A percentile compares a stretch with the other conserved stretches of the same genome.
Conservation (phyloP, 257 asterid genomes). For the Plantago ovata region DNA sequence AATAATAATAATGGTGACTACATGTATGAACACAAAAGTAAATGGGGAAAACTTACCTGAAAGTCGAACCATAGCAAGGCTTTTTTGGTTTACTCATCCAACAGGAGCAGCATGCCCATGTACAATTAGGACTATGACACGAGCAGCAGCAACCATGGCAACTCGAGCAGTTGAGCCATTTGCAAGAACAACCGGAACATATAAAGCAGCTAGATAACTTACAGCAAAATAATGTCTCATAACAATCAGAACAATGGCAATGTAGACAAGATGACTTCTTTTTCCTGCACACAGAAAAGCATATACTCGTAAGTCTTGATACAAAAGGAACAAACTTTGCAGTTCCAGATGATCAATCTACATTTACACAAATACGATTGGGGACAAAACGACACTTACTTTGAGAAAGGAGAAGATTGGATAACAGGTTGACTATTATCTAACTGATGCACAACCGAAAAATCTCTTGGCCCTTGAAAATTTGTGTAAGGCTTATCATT, state of each 20-base stretch:
- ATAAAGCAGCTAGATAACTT: slow-evolving; percentile 11
- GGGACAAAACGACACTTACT: slow-evolving; percentile 33
- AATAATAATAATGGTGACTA: background rate
- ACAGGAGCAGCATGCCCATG: slow-evolving; percentile 24
- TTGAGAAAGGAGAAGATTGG: slow-evolving; percentile 25
- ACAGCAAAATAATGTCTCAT: slow-evolving; percentile 22
- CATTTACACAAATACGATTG: background rate
- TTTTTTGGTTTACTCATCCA: slow-evolving; percentile 23
- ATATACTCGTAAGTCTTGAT: slow-evolving; percentile 5
- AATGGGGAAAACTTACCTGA: slow-evolving; percentile 28
- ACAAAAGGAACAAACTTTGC: background rate
- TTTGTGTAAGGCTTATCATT: slow-evolving; percentile 21
- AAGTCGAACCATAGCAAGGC: slow-evolving; percentile 19
- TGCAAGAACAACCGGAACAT: background rate
- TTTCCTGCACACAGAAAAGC: slow-evolving; percentile 30
- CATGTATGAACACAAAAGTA: background rate
- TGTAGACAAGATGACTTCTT: slow-evolving; percentile 32
- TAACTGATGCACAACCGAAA: slow-evolving; percentile 13
- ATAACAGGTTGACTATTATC: slow-evolving; percentile 20
- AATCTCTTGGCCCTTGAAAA: slow-evolving; percentile 16
- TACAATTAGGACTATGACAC: slow-evolving; percentile 13
- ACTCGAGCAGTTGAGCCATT: slow-evolving; percentile 19
- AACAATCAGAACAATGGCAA: slow-evolving; percentile 30
- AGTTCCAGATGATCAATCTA: background rate
- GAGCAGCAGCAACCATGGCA: slow-evolving; percentile 20